Percentiles rank a stretch among this genome's conserved stretches.
These are phyloP conservation scores for Macadamia tetraphylla DNA, from an alignment of 164 flowering plant species.

Conservation along the genomic window DNA sequence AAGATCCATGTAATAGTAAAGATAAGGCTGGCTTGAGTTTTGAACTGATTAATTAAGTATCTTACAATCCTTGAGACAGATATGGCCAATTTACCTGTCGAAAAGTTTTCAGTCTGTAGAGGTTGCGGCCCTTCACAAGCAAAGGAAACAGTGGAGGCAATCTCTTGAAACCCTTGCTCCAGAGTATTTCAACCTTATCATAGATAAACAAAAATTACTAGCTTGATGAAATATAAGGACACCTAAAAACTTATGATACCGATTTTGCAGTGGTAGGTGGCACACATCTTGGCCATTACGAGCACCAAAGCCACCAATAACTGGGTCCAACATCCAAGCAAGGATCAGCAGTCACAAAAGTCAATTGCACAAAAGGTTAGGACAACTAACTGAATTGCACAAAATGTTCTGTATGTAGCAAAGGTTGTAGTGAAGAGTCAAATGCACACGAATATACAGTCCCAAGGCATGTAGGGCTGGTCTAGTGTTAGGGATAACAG, in stretches of 20 bases:
- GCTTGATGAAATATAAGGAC: neutral
- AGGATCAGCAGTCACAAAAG: too few relatives aligned
- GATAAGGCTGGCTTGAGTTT: too few relatives aligned
- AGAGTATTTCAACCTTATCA: conserved; percentile 56
- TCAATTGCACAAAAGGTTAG: neutral
- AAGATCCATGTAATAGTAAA: too few relatives aligned
- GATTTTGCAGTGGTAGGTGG: neutral
- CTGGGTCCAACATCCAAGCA: neutral
- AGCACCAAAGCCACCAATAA: neutral
- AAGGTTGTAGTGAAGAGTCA: neutral
- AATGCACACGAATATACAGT: neutral
- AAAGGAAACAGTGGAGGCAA: conserved; percentile 59
- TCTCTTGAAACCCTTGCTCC: conserved; percentile 54
- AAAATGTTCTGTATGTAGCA: too few relatives aligned
- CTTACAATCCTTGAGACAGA: too few relatives aligned
- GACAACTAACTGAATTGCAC: too few relatives aligned
- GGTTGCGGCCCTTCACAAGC: conserved; percentile 72
- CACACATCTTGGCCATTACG: neutral
- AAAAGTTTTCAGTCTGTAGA: conserved; percentile 47
- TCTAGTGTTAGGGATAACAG: neutral
- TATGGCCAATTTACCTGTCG: conserved; percentile 39
- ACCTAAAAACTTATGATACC: too few relatives aligned
- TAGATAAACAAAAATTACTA: conserved; percentile 6
- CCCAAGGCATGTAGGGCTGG: neutral
- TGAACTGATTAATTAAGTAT: too few relatives aligned